These are phyloP conservation scores for Mucor racemosus DNA, from an alignment of 371 early-diverging fungal species.

Conservation along the genomic window DNA sequence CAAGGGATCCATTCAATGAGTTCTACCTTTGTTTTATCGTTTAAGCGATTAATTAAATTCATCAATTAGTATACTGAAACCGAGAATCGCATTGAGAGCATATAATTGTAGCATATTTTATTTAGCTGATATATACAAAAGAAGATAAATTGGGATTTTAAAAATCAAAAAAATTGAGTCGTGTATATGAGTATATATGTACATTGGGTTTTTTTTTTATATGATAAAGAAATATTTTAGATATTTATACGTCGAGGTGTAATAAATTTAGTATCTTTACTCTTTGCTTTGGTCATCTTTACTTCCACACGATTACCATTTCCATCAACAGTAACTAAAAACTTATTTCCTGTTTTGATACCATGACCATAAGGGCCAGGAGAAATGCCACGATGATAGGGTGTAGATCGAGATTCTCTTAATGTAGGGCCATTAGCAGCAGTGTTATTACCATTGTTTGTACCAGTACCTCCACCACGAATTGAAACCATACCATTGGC, in stretches of 20 bases:
- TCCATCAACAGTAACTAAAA: slow-evolving; percentile 49
- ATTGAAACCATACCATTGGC: slow-evolving; percentile 11
- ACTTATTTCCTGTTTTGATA: slow-evolving; percentile 53
- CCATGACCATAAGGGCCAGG: slow-evolving; percentile 43
- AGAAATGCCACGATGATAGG: slow-evolving; percentile 39
- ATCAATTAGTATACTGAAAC: no score
- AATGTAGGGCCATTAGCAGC: slow-evolving; percentile 2
- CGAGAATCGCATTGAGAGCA: no score
- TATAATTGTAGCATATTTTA: neutral
- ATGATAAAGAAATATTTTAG: neutral
- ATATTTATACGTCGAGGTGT: slow-evolving; percentile 45
- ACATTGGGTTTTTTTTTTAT: neutral
- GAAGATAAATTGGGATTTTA: no score
- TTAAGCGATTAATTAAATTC: no score
- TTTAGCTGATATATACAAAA: neutral
- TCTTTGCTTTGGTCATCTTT: slow-evolving; percentile 51
- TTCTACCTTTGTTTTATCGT: no score
- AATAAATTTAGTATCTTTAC: slow-evolving; percentile 40
- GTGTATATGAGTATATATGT: no score
- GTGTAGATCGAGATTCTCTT: slow-evolving; percentile 45
- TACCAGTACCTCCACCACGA: slow-evolving; percentile 14
- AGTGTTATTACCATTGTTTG: neutral
- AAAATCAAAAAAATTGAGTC: no score
- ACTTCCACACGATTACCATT: slow-evolving; percentile 53
- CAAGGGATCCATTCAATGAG: no score